Base-by-base conservation (phyloP, 257 asterid genomes). In the Solanum stenotomum region DNA sequence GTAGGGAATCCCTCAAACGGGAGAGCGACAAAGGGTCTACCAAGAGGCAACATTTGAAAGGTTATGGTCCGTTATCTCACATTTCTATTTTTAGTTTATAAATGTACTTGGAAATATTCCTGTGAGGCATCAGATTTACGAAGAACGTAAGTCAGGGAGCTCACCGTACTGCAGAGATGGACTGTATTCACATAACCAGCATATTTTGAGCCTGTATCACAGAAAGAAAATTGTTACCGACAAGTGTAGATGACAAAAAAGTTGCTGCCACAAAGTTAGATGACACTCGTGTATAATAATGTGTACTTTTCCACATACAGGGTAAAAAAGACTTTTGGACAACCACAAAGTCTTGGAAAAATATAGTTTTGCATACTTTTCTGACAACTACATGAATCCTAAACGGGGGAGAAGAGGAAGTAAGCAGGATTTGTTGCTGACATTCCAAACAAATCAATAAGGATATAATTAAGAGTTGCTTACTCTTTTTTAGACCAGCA, bases 401-500 rank as follows among this genome's bases (percentile, higher is more conserved):
- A 35, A 44, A 10, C 0, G 4, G 68, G 27, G 3, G 40, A 2
- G 10, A 27, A 27, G 40, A 79, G 42, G 25, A 67, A 0, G 8
- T 40, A 52, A 33, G 63, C 72, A n/a, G 72, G 68, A 59, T 74
- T 25, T 76, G 23, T 31, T 13, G n/a, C 46, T 18, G 68, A 87
- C 44, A 38, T 85, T 14, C 27, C 59, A 72, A 25, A 33, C 34
- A 87, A 82, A 81, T 70, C 81, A 75, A 67, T 86, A 88, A 81
- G 27, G 68, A 81, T 59, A 67, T 11, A 77, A 52, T 29, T 33
- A 75, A 75, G 15, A 56, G 59, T 82, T 61, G 94, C 99, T 95
- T 93, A 97, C 99, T 96, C 94, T 97, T 97, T 93, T 97, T 97
- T 76, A 97, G 89, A 78, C 98, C 98, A 18, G 94, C 94, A 86